phyloP scores from a whole-genome alignment of 2,329 filamentous ascomycete genomes.

The Neoarthrinium moseri region DNA sequence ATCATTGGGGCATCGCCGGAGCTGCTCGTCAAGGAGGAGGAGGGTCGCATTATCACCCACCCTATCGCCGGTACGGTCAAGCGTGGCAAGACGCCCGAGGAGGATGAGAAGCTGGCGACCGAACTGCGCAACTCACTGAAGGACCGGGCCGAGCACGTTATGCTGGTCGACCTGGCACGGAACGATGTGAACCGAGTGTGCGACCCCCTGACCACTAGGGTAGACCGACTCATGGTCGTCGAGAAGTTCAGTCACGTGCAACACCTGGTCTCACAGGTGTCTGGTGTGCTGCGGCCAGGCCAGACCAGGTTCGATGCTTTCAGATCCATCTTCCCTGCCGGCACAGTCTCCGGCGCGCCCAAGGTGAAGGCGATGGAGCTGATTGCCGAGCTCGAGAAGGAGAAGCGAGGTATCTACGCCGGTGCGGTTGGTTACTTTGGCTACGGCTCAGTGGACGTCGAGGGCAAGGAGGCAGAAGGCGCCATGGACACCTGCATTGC shows the following conservation, averaged over 20 bases:
- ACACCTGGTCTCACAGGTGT: slow-evolving; percentile 94
- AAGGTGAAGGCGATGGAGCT: slow-evolving; percentile 97
- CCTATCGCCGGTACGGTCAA: slow-evolving; percentile 96
- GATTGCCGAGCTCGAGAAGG: slow-evolving; percentile 88
- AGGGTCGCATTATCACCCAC: slow-evolving; percentile 87
- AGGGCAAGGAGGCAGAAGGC: slow-evolving; percentile 67
- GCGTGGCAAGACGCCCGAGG: slow-evolving; percentile 75
- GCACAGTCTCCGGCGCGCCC: slow-evolving; percentile 91
- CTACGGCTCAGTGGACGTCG: slow-evolving; percentile 68
- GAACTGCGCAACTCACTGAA: slow-evolving; percentile 80
- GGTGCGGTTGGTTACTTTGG: slow-evolving; percentile 97
- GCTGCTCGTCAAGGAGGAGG: slow-evolving; percentile 87
- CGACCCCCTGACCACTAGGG: slow-evolving; percentile 83
- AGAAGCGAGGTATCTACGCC: slow-evolving; percentile 94
- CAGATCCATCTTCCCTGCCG: slow-evolving; percentile 93
- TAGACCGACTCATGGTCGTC: slow-evolving; percentile 92
- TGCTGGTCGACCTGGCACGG: slow-evolving; percentile 92
- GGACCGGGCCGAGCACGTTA: slow-evolving; percentile 92
- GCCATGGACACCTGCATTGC: slow-evolving; percentile 87
- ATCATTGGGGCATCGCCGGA: slow-evolving; percentile 95
- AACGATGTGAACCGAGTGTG: slow-evolving; percentile 97
- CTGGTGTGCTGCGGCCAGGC: slow-evolving; percentile 76
- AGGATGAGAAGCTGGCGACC: slow-evolving; percentile 77
- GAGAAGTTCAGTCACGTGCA: slow-evolving; percentile 96
- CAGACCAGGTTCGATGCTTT: slow-evolving; percentile 95